Evolutionary conservation across 306 rosid species (phyloP).

Genomic region (Cucumis melo): DNA sequence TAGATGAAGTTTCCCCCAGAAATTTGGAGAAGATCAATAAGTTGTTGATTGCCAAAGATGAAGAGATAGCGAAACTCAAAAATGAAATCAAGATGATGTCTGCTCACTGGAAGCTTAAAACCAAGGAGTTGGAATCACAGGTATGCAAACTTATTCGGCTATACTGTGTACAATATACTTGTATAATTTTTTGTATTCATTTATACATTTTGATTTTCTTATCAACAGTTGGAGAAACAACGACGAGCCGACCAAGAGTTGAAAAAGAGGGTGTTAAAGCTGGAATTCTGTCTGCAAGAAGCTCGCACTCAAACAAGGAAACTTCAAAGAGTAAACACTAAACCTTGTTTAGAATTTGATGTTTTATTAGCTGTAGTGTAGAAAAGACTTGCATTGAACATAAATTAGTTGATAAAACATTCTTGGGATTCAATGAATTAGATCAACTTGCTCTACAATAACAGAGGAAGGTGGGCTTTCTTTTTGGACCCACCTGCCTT

Average conservation of each 20-base stretch:
- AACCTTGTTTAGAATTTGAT: not conserved
- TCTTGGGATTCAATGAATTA: not conserved
- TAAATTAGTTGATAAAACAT: not conserved
- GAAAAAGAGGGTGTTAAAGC: constrained; percentile 78
- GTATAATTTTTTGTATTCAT: not conserved
- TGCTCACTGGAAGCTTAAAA: constrained; percentile 79
- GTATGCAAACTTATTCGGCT: constrained; percentile 18
- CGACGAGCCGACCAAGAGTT: constrained; percentile 84
- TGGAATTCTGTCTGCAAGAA: constrained; percentile 94
- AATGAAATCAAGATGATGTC: constrained; percentile 79
- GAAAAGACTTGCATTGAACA: not conserved
- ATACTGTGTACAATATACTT: not conserved
- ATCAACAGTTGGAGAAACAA: constrained; percentile 81
- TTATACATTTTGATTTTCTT: constrained; percentile 14
- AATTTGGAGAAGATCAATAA: constrained; percentile 67
- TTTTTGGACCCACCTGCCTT: not conserved
- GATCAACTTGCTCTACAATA: not conserved
- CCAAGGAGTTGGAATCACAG: constrained; percentile 91
- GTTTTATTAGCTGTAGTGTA: not conserved
- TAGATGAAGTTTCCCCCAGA: constrained; percentile 77
- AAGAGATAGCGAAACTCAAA: constrained; percentile 54
- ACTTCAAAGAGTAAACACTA: constrained; percentile 69
- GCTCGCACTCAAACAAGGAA: constrained; percentile 84
- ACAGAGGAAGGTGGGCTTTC: not conserved
- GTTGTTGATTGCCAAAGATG: constrained; percentile 59